A percentile compares a stretch with the other conserved stretches of the same genome.
Conservation (phyloP, 2,329 filamentous ascomycete genomes). For the Tetracladium maxilliforme region DNA sequence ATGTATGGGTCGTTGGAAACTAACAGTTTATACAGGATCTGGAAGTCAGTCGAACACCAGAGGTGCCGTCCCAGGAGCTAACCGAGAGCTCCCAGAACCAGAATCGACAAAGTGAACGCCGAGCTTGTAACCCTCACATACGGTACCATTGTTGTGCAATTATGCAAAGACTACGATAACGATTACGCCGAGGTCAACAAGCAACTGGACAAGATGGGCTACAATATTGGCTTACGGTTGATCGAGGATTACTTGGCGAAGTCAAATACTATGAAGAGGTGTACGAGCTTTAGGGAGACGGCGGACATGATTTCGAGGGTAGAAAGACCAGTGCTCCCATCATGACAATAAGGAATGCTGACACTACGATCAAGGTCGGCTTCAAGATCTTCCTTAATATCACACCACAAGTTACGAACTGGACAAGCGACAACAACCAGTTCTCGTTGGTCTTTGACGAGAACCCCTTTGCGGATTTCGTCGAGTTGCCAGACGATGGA, state of each 20-base stretch:
- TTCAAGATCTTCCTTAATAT: constrained; percentile 99
- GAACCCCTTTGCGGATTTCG: constrained; percentile 92
- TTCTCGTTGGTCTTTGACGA: constrained; percentile 96
- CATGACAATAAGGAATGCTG: constrained; percentile 6
- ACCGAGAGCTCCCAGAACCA: constrained; percentile 70
- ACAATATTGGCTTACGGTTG: constrained; percentile 89
- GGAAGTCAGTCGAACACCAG: no score
- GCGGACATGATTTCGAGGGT: constrained; percentile 95
- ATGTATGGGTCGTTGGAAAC: no score
- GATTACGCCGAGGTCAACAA: constrained; percentile 95
- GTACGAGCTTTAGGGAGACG: constrained; percentile 86
- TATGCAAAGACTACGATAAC: constrained; percentile 90
- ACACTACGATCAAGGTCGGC: constrained; percentile 49
- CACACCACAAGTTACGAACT: constrained; percentile 83
- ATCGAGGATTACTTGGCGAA: constrained; percentile 98
- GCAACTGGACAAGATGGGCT: constrained; percentile 97
- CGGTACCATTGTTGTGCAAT: constrained; percentile 88
- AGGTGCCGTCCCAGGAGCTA: no score
- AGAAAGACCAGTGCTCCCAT: no score
- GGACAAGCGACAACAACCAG: constrained; percentile 90
- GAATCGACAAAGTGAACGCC: constrained; percentile 94
- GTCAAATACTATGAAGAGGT: constrained; percentile 76
- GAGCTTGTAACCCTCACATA: constrained; percentile 96
- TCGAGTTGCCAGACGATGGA: constrained; percentile 91
- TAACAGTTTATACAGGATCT: no score